Conservation (phyloP, 108 stramenopile species). For the Fragilaria radians region DNA sequence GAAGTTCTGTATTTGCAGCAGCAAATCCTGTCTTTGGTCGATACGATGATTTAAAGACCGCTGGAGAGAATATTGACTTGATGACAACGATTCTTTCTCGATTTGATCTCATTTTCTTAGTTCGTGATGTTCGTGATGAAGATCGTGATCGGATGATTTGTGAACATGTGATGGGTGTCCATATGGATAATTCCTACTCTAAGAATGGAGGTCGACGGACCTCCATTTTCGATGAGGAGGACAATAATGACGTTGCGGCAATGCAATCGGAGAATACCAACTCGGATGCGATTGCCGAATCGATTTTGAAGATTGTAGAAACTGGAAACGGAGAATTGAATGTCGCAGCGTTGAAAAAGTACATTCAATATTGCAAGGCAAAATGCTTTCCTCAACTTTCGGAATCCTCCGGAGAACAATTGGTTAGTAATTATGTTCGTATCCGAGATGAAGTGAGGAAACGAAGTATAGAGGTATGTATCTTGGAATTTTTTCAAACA, state of each 20-base stretch:
- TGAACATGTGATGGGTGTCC: conserved; percentile 96
- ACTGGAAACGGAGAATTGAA: conserved; percentile 83
- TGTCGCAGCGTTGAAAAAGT: conserved; percentile 95
- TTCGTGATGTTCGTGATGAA: conserved; percentile 95
- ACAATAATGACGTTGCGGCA: no score
- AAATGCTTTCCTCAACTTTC: conserved; percentile 87
- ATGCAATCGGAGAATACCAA: background rate
- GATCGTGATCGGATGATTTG: conserved; percentile 93
- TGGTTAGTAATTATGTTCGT: conserved; percentile 89
- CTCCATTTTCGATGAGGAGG: conserved; percentile 18
- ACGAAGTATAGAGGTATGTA: conserved; percentile 33
- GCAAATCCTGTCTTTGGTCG: conserved; percentile 98
- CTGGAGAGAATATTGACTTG: conserved; percentile 97
- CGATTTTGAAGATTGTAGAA: conserved; percentile 70
- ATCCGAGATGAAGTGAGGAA: conserved; percentile 91
- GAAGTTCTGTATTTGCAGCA: conserved; percentile 92
- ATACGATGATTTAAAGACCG: conserved; percentile 95
- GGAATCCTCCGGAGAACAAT: conserved; percentile 80
- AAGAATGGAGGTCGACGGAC: conserved; percentile 18
- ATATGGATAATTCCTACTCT: conserved; percentile 72
- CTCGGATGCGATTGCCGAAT: conserved; percentile 81
- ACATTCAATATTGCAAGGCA: conserved; percentile 92
- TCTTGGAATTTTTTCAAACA: no score
- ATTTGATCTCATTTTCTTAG: conserved; percentile 98
- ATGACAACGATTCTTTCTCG: conserved; percentile 97